Evolutionary conservation across 73 alveolate species (phyloP).

Genomic region (Tetrahymena thermophila): DNA sequence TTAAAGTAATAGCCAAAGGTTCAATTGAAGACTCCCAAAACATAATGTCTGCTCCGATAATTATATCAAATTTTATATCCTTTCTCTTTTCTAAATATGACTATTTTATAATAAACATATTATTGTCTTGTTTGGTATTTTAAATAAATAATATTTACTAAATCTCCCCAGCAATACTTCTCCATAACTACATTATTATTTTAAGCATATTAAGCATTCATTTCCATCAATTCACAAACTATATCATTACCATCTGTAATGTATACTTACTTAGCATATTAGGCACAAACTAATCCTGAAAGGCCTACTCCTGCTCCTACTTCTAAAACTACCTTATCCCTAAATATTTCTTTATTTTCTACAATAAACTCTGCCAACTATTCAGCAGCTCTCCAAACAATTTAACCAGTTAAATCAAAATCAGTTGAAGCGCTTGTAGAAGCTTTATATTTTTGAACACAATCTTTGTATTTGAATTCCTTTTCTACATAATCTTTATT

Average conservation of each 20-base stretch:
- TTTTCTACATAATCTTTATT: not conserved
- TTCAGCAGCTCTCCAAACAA: not conserved
- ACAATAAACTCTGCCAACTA: not conserved
- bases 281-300: conserved; percentile 29
- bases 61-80: conserved; percentile 27
- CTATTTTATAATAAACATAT: not conserved
- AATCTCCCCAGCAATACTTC: conserved; percentile 20
- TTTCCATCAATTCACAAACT: conserved; percentile 14
- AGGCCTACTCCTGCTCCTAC: conserved; percentile 19
- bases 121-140: not conserved
- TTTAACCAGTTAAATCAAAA: not conserved
- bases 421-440: not conserved
- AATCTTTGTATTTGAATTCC: not conserved
- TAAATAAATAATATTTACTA: not conserved
- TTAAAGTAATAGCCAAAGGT: conserved; percentile 9
- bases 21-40: conserved; percentile 29
- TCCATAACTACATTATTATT: conserved; percentile 1
- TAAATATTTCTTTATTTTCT: not conserved
- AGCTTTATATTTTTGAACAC: not conserved
- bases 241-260: conserved; percentile 36
- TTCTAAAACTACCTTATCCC: conserved; percentile 1
- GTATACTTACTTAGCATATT: conserved; percentile 23
- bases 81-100: conserved; percentile 1
- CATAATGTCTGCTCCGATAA: conserved; percentile 34
- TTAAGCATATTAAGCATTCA: conserved; percentile 18